Conservation (phyloP, 805 yeast species). For the Ogataea pignaliae region DNA sequence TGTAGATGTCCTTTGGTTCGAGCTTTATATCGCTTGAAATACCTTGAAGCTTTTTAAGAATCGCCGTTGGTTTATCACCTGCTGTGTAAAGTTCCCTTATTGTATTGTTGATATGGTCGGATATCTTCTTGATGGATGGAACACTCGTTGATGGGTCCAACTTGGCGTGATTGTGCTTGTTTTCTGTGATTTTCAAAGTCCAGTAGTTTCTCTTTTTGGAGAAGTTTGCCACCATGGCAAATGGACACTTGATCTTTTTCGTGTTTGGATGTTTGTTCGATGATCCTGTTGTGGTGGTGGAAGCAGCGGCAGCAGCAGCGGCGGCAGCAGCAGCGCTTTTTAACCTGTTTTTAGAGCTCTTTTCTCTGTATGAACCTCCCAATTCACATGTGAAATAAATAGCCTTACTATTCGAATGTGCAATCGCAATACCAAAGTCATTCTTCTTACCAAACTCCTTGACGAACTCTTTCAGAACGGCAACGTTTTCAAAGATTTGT, state of each 20-base stretch:
- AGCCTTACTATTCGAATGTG: slow-evolving; percentile 55
- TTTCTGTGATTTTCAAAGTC: slow-evolving; percentile 50
- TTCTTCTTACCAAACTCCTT: slow-evolving; percentile 53
- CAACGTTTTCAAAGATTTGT: slow-evolving; percentile 45
- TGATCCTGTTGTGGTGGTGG: slow-evolving; percentile 17
- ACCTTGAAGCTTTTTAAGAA: slow-evolving; percentile 47
- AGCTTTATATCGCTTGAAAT: slow-evolving; percentile 50
- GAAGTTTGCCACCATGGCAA: slow-evolving; percentile 53
- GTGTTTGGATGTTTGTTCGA: slow-evolving; percentile 32
- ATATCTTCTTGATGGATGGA: slow-evolving; percentile 53
- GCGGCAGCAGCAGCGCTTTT: not conserved
- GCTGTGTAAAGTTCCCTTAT: slow-evolving; percentile 48
- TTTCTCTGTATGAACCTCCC: slow-evolving; percentile 53
- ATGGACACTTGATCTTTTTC: slow-evolving; percentile 52
- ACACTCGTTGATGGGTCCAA: slow-evolving; percentile 51
- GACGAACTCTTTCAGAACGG: slow-evolving; percentile 48
- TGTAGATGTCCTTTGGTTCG: slow-evolving; percentile 54
- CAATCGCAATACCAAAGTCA: slow-evolving; percentile 56
- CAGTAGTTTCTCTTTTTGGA: slow-evolving; percentile 46
- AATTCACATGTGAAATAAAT: slow-evolving; percentile 56
- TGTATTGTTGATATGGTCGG: slow-evolving; percentile 46
- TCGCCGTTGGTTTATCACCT: slow-evolving; percentile 53
- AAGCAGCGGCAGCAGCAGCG: slow-evolving; percentile 3
- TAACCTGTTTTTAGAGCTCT: slow-evolving; percentile 30
- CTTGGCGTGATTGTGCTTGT: slow-evolving; percentile 56